Conservation (phyloP, 129 eudicot genomes). For the Helichrysum umbraculigerum region DNA sequence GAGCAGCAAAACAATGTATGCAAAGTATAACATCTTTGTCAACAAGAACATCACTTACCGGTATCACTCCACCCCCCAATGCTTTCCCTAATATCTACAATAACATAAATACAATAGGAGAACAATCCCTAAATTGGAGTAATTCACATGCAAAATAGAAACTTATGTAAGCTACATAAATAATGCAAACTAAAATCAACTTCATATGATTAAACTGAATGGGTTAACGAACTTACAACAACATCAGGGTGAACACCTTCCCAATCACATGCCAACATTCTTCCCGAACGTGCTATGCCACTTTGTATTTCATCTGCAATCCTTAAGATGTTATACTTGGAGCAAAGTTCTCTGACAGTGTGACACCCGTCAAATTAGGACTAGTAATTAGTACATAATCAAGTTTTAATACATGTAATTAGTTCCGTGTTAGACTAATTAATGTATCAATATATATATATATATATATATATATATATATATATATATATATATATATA, state of each 20-base stretch:
- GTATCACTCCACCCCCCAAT: constrained; percentile 97
- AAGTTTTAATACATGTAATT: too few species aligned
- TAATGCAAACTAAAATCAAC: background rate
- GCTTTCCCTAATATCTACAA: constrained; percentile 94
- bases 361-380: too few species aligned
- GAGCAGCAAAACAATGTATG: too few species aligned
- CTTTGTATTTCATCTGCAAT: constrained; percentile 99
- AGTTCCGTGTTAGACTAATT: too few species aligned
- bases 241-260: constrained; percentile 92
- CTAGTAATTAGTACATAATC: too few species aligned
- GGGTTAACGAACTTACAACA: constrained; percentile 54
- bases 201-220: background rate
- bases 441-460: too few species aligned
- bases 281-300: constrained; percentile 93
- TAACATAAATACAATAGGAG: constrained; percentile 6
- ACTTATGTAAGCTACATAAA: background rate
- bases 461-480: too few species aligned
- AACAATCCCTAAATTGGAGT: background rate
- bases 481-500: too few species aligned
- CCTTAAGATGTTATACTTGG: constrained; percentile 78
- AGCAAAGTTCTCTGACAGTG: constrained; percentile 93
- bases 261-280: constrained; percentile 97
- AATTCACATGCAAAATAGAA: background rate
- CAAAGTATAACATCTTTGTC: constrained; percentile 98
- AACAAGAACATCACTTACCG: constrained; percentile 97